Evolutionary conservation across 2,329 filamentous ascomycete species (phyloP).

Genomic region (Fusarium fujikuroi): DNA sequence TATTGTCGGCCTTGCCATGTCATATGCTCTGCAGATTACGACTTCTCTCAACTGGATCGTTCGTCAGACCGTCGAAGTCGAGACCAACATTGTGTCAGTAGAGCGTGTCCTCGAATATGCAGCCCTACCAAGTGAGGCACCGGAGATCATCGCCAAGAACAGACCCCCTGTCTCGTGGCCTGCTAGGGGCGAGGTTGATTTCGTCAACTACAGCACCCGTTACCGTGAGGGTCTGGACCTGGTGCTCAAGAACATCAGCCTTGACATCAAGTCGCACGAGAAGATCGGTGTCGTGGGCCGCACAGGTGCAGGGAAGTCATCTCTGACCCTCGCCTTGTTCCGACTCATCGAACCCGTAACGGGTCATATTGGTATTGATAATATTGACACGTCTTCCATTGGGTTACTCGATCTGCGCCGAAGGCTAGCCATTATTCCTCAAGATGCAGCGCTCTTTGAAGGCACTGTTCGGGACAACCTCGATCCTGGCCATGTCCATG

Average conservation of each 20-base stretch:
- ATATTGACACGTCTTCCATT: slow-evolving; percentile 88
- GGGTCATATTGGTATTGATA: slow-evolving; percentile 89
- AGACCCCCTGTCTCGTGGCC: slow-evolving; percentile 93
- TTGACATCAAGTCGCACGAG: slow-evolving; percentile 94
- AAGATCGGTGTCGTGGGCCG: slow-evolving; percentile 98
- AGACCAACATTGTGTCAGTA: slow-evolving; percentile 99
- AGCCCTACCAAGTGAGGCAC: slow-evolving; percentile 88
- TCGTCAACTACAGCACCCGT: slow-evolving; percentile 92
- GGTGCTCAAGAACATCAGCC: slow-evolving; percentile 90
- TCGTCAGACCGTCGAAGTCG: slow-evolving; percentile 97
- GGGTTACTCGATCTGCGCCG: slow-evolving; percentile 89
- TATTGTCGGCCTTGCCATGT: slow-evolving; percentile 92
- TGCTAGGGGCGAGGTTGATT: slow-evolving; percentile 84
- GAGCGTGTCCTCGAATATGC: slow-evolving; percentile 98
- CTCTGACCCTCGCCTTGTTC: slow-evolving; percentile 91
- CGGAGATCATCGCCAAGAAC: slow-evolving; percentile 89
- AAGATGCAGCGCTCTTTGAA: slow-evolving; percentile 96
- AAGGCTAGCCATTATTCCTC: slow-evolving; percentile 94
- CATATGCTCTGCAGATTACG: slow-evolving; percentile 96
- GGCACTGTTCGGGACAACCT: slow-evolving; percentile 94
- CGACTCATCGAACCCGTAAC: slow-evolving; percentile 89
- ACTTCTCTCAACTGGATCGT: slow-evolving; percentile 99
- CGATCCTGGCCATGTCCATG: slow-evolving; percentile 92
- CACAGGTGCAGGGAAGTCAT: slow-evolving; percentile 96
- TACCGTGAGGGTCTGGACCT: slow-evolving; percentile 91